These are phyloP conservation scores for Hericium coralloides DNA, from an alignment of 768 basidiomycete genomes.

Conservation along the genomic window DNA sequence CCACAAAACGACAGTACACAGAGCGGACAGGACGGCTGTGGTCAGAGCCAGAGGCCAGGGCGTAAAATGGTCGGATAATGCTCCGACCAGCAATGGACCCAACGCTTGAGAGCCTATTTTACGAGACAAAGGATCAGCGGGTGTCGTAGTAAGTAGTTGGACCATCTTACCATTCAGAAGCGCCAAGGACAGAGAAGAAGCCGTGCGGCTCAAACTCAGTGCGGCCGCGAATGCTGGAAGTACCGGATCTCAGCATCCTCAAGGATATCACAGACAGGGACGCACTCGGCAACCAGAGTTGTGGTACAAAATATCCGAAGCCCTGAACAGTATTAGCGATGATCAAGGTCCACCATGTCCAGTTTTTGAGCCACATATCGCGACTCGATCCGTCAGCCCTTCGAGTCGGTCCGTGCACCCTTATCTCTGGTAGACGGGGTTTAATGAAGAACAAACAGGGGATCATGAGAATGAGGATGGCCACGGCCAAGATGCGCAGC, in stretches of 20 bases:
- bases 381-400: background rate
- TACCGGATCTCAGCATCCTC: background rate
- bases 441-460: constrained; percentile 18
- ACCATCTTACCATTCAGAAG: constrained; percentile 13
- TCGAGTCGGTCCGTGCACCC: constrained; percentile 7
- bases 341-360: constrained; percentile 20
- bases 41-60: constrained; percentile 15
- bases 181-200: constrained; percentile 14
- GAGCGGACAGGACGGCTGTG: constrained; percentile 14
- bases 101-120: too few species aligned
- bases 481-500: constrained; percentile 18
- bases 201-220: background rate
- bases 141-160: too few species aligned
- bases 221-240: background rate
- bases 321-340: constrained; percentile 18
- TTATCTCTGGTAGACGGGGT: constrained; percentile 17
- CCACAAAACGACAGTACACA: constrained; percentile 24
- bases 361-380: constrained; percentile 15
- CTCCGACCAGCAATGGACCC: constrained; percentile 10
- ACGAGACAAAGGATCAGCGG: too few species aligned
- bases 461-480: constrained; percentile 10
- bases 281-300: constrained; percentile 21
- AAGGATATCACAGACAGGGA: background rate
- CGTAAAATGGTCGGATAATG: constrained; percentile 13
- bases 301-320: constrained; percentile 19